Conservation (phyloP, 352 stramenopile species). For the Halophytophthora batemanensis region DNA sequence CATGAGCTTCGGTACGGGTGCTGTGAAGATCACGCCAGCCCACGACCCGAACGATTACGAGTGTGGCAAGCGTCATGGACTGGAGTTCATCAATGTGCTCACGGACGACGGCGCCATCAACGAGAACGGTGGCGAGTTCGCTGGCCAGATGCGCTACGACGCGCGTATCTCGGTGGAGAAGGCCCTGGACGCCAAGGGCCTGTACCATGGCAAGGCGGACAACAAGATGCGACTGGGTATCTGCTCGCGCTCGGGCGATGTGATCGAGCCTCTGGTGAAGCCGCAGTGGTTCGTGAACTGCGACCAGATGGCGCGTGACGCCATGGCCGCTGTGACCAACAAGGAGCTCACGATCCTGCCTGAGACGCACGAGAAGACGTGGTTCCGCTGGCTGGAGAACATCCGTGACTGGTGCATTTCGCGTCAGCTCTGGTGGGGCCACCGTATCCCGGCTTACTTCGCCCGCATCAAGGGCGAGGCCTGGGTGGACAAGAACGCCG, state of each 20-base stretch:
- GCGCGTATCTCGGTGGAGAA: conserved; percentile 88
- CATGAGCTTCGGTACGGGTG: conserved; percentile 98
- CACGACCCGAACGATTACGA: conserved; percentile 99
- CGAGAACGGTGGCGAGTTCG: conserved; percentile 87
- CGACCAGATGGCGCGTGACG: conserved; percentile 81
- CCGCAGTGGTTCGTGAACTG: conserved; percentile 98
- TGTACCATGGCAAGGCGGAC: conserved; percentile 95
- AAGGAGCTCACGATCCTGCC: conserved; percentile 83
- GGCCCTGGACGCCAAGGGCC: conserved; percentile 90
- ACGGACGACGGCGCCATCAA: conserved; percentile 97
- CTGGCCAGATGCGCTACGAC: conserved; percentile 88
- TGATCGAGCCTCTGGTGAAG: conserved; percentile 99
- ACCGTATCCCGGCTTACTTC: conserved; percentile 99
- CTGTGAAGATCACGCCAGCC: conserved; percentile 98
- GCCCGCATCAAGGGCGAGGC: conserved; percentile 83
- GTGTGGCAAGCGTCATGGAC: conserved; percentile 94
- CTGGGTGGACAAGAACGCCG: conserved; percentile 72
- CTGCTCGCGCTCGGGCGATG: conserved; percentile 97
- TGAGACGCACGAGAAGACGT: conserved; percentile 92
- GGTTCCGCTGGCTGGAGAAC: conserved; percentile 97
- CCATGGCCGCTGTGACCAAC: conserved; percentile 76
- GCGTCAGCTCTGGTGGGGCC: conserved; percentile 99
- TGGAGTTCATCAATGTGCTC: conserved; percentile 98
- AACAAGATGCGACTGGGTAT: conserved; percentile 99
- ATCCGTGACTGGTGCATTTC: conserved; percentile 99